Evolutionary conservation across 129 eudicot species (phyloP).

Genomic region (Sambucus nigra): DNA sequence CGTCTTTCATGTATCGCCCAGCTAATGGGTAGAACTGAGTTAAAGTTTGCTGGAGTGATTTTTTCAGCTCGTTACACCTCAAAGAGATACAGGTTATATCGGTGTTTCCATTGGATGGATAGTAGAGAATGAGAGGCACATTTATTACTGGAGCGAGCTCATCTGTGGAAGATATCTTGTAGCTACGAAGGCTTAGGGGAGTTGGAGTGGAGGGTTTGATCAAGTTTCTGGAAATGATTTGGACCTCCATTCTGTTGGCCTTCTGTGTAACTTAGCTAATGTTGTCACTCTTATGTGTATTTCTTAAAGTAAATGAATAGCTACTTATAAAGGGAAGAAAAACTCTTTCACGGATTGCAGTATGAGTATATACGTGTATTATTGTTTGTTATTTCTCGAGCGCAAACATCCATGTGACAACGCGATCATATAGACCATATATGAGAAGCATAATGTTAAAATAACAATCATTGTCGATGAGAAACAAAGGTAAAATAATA

Average conservation of each 20-base stretch:
- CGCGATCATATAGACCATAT: no score
- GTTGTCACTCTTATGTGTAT: no score
- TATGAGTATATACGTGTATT: no score
- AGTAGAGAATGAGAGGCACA: conserved; percentile 7
- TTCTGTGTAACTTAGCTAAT: no score
- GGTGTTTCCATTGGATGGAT: not conserved
- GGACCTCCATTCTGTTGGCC: conserved; percentile 16
- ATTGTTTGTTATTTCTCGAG: no score
- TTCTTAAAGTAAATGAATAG: no score
- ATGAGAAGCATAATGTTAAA: no score
- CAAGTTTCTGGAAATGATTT: conserved; percentile 11
- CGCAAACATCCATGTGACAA: no score
- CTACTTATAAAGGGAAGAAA: no score
- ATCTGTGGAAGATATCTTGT: conserved; percentile 2
- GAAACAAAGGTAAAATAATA: no score
- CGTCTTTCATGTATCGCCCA: conserved; percentile 13
- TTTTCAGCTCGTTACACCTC: not conserved
- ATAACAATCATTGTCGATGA: no score
- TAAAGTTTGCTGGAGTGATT: not conserved
- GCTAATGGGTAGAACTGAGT: conserved; percentile 13
- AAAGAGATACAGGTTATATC: not conserved
- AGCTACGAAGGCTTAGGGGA: not conserved
- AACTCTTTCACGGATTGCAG: no score
- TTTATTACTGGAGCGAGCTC: conserved; percentile 4
- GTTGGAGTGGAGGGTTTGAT: conserved; percentile 16